These are phyloP conservation scores for Fusarium continuum DNA, from an alignment of 2,329 filamentous ascomycete genomes.

Conservation along the genomic window DNA sequence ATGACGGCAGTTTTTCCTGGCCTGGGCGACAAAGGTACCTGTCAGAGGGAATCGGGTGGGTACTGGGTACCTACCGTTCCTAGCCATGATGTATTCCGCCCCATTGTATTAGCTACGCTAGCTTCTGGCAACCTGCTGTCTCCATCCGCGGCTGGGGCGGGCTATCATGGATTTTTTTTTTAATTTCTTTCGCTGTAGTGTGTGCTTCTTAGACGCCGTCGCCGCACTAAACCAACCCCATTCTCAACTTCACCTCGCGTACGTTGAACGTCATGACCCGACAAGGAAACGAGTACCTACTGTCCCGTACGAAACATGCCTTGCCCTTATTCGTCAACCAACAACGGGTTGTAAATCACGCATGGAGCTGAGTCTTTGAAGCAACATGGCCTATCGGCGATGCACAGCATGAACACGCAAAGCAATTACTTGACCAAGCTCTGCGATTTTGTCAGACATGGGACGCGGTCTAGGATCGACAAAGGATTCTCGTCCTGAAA, in stretches of 20 bases:
- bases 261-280: conserved; percentile 30
- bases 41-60: conserved; percentile 2
- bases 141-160: conserved; percentile 37
- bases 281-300: background rate
- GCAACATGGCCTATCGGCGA: background rate
- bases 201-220: conserved; percentile 33
- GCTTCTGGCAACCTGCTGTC: conserved; percentile 8
- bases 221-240: conserved; percentile 34
- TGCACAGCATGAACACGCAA: conserved; percentile 1
- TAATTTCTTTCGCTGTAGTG: background rate
- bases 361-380: conserved; percentile 4
- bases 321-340: conserved; percentile 18
- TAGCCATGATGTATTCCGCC: background rate
- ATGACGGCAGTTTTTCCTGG: conserved; percentile 34
- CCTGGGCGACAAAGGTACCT: conserved; percentile 31
- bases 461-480: conserved; percentile 1
- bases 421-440: background rate
- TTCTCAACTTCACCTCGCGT: conserved; percentile 21
- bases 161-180: too few species aligned
- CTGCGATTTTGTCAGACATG: conserved; percentile 1
- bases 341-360: conserved; percentile 30
- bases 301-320: conserved; percentile 15
- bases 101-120: conserved; percentile 22
- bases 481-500: conserved; percentile 15
- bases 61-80: conserved; percentile 13